Evolutionary conservation across 2,329 filamentous ascomycete genomes (phyloP), one percentile per base, ranked within the genome.

Genomic region (Arachnomyces sp.): DNA sequence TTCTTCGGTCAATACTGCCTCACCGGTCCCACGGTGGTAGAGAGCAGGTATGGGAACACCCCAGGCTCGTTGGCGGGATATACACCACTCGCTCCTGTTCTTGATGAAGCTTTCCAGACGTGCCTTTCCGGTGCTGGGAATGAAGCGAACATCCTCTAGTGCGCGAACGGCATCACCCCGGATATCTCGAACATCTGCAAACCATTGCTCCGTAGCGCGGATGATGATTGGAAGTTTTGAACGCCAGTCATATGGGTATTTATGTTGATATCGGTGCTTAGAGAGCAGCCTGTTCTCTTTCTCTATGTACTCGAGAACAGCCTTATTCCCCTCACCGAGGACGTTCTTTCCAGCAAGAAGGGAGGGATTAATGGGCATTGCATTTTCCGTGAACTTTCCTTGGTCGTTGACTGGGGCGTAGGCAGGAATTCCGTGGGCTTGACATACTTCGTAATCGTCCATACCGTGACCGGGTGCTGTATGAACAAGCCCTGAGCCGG

Each of bases 241-340:
- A 39, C 92, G 77, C 92, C 92, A 98, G 64, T 98, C 92, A 52
- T 96, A 95, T 0, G 92, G 92, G 59, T 96, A 96, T 62, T 95
- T 96, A 70, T 98, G 92, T 38, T 73, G 74, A 57, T 90, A 83
- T 42, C 72, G 72, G 51, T 93, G 83, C 3, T 75, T 75, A 30
- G 74, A 73, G 31, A 95, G 66, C 3, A 96, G 74, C n/a, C 69
- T 59, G 14, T 56, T 57, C 44, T 79, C 68, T 0, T 73, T 67
- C 17, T 71, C 66, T 2, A 95, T 69, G 37, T 92, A 69, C 1
- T 80, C 70, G 28, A 96, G 61, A 1, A 95, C 81, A 3, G 76
- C 75, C 36, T 73, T 66, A 28, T 79, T 79, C 31, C 88, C 89
- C 7, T 79, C 77, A 13, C 75, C 74, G 25, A 88, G 71, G 7